These are phyloP conservation scores for Sporothrix luriei DNA, from an alignment of 2,329 filamentous ascomycete genomes.

Conservation along the genomic window DNA sequence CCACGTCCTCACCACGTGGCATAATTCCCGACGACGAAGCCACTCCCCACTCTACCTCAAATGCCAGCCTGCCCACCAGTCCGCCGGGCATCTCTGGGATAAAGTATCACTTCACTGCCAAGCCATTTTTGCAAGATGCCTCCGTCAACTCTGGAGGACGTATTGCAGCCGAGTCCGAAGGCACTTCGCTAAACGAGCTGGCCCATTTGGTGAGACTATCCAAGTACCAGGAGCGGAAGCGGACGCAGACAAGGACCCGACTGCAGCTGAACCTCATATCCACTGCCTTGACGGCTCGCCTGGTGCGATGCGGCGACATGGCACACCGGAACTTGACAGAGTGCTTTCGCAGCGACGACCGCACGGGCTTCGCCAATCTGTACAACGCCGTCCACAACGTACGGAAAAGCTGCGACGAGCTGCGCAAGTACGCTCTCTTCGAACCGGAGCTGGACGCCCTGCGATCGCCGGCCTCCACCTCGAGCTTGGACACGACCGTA, in stretches of 20 bases:
- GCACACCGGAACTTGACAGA: slow-evolving; percentile 76
- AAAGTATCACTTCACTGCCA: slow-evolving; percentile 47
- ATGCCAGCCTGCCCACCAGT: slow-evolving; percentile 39
- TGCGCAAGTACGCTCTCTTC: slow-evolving; percentile 68
- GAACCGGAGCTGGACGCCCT: slow-evolving; percentile 71
- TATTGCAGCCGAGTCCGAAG: slow-evolving; percentile 62
- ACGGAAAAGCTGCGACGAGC: slow-evolving; percentile 73
- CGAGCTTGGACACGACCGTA: slow-evolving; percentile 54
- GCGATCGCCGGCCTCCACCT: slow-evolving; percentile 54
- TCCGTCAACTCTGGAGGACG: slow-evolving; percentile 67
- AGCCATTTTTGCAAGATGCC: slow-evolving; percentile 65
- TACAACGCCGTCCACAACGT: slow-evolving; percentile 81
- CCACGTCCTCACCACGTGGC: background rate
- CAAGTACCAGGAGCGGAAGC: slow-evolving; percentile 80
- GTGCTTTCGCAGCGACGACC: slow-evolving; percentile 76
- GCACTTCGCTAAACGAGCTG: slow-evolving; percentile 74
- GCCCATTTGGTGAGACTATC: slow-evolving; percentile 76
- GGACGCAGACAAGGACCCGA: slow-evolving; percentile 70
- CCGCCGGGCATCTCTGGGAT: slow-evolving; percentile 51
- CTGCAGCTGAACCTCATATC: slow-evolving; percentile 75
- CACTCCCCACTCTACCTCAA: background rate
- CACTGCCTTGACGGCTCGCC: slow-evolving; percentile 71
- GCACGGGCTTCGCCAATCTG: slow-evolving; percentile 71
- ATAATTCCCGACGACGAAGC: background rate
- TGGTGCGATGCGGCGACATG: slow-evolving; percentile 73